These are phyloP conservation scores for Spatholobus suberectus DNA, from an alignment of 306 rosid species.

Conservation along the genomic window DNA sequence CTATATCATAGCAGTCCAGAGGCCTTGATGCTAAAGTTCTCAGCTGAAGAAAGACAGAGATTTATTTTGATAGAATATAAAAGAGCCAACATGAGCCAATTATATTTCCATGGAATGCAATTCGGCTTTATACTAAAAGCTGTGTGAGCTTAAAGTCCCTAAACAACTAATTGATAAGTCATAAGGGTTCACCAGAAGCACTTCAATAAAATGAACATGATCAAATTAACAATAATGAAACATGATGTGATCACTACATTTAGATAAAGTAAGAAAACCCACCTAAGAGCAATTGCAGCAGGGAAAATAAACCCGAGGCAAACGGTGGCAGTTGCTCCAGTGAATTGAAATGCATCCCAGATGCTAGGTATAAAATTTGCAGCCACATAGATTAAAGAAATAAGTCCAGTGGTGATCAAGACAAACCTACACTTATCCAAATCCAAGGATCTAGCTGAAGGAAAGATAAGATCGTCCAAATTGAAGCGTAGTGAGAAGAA, in stretches of 20 bases:
- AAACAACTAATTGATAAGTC: background rate
- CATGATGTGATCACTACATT: conserved; percentile 7
- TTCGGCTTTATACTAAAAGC: conserved; percentile 2
- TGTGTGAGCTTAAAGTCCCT: background rate
- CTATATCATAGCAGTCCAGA: background rate
- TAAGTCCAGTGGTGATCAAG: conserved; percentile 56
- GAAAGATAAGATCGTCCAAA: conserved; percentile 60
- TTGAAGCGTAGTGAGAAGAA: conserved; percentile 69
- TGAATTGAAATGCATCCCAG: conserved; percentile 74
- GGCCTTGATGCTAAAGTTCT: background rate
- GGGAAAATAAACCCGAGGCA: conserved; percentile 77
- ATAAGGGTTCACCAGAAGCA: conserved; percentile 15
- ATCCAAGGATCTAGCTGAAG: conserved; percentile 56
- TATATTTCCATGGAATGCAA: background rate
- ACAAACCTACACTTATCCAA: conserved; percentile 48
- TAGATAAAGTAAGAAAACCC: background rate
- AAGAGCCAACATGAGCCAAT: background rate
- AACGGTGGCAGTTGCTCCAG: conserved; percentile 80
- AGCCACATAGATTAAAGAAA: conserved; percentile 54
- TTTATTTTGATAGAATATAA: background rate
- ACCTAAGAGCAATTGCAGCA: conserved; percentile 75
- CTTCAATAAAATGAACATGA: background rate
- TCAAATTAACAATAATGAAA: conserved; percentile 14
- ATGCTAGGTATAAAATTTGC: conserved; percentile 78
- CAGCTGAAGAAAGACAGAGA: background rate